Conservation (phyloP, 2,329 filamentous ascomycete species). For the Aureobasidium sp. region DNA sequence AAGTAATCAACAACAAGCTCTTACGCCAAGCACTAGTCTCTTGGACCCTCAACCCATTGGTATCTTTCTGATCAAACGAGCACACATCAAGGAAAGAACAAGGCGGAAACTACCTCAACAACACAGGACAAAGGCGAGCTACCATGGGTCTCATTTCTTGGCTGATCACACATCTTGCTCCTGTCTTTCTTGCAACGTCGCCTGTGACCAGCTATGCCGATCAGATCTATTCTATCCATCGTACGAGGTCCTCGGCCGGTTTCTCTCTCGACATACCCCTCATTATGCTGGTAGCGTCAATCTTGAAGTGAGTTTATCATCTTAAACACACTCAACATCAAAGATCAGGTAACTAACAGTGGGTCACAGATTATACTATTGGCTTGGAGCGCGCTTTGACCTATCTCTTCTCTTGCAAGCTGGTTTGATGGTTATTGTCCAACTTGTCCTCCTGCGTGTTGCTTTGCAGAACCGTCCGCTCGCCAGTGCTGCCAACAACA, state of each 20-base stretch:
- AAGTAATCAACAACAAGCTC: neutral
- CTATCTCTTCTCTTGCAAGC: conserved; percentile 54
- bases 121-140: neutral
- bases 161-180: conserved; percentile 31
- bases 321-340: neutral
- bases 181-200: conserved; percentile 49
- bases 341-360: neutral
- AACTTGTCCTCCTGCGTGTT: conserved; percentile 53
- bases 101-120: neutral
- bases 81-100: neutral
- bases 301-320: conserved; percentile 47
- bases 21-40: conserved; percentile 4
- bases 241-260: conserved; percentile 51
- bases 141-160: conserved; percentile 24
- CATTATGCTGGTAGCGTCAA: conserved; percentile 60
- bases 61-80: neutral
- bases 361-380: conserved; percentile 53
- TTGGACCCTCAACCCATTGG: neutral
- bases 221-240: conserved; percentile 59
- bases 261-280: conserved; percentile 62
- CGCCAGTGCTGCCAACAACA: conserved; percentile 29
- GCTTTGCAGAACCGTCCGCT: conserved; percentile 51
- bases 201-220: conserved; percentile 60
- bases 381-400: conserved; percentile 57
- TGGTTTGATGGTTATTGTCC: conserved; percentile 52